Evolutionary conservation across 176 grass and related monocot genomes (phyloP), one percentile per base, ranked within the genome.

Genomic region (Rhipidocladum racemiflorum): DNA sequence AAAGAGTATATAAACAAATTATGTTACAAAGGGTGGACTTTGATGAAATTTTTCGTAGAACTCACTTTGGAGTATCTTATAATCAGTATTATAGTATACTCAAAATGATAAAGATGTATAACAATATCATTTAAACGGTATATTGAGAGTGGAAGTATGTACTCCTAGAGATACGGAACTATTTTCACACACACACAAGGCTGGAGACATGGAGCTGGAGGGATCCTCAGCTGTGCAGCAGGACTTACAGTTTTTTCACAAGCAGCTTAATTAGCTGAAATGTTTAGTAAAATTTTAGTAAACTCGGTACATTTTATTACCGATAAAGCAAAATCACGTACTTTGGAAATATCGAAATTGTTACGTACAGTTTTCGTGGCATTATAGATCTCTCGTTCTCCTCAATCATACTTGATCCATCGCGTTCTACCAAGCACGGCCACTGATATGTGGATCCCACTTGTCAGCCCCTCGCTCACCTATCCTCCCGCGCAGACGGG

Each of bases 371-470:
- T 56, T 56, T 56, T 3, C 6, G 17, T 20, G 49, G 7, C 4
- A 7, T 0, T 56, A 20, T 20, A 20, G 16, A 1, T 51, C 17
- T 51, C 18, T 21, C 50, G 6, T 53, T 53, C 18, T 53, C 6
- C 18, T 20, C 1, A 20, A 20, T 2, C 1, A 21, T 7, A 18
- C 5, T 53, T 2, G 0, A 51, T 8, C 17, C 50, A 21, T 8
- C 7, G 0, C 1, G 9, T 4, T 57, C n/a, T 23, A 10, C 0
- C 8, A 56, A 0, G 3, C 21, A 1, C 9, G 11, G 11, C 0
- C 3, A 4, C 0, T 35, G 15, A 12, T 8, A 51, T 4, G 17
- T 53, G 4, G 20, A 21, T 8, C 57, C 4, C 35, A 14, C 49
- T 46, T 15, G 43, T 39, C 15, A 51, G 30, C 7, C 8, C 36